Conservation (phyloP, 2,329 filamentous ascomycete species). For the Sphaerostilbella broomeana region DNA sequence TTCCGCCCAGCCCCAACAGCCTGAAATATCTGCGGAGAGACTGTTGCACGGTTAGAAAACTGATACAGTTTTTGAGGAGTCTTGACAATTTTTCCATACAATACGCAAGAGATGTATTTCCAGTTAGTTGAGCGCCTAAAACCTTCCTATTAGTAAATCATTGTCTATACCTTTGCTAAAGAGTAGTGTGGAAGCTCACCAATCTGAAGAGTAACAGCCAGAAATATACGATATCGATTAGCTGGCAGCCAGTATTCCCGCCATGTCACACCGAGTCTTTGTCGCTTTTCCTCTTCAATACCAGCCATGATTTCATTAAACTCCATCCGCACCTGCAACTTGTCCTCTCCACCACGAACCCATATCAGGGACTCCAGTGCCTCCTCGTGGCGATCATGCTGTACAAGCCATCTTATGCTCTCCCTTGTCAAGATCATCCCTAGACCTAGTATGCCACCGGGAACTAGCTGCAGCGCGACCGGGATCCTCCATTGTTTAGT, state of each 20-base stretch:
- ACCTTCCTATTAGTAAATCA: background rate
- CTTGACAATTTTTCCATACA: slow-evolving; percentile 24
- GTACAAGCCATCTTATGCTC: slow-evolving; percentile 41
- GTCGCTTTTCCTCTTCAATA: slow-evolving; percentile 39
- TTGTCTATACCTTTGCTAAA: background rate
- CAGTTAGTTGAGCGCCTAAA: slow-evolving; percentile 38
- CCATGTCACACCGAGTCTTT: slow-evolving; percentile 39
- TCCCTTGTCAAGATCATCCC: slow-evolving; percentile 45
- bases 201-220: slow-evolving; percentile 44
- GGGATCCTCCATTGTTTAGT: slow-evolving; percentile 46
- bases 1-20: slow-evolving; percentile 41
- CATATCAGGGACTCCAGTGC: slow-evolving; percentile 42
- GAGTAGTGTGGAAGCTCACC: slow-evolving; percentile 25
- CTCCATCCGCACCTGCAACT: slow-evolving; percentile 14
- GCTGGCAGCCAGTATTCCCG: slow-evolving; percentile 38
- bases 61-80: background rate
- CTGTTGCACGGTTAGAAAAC: slow-evolving; percentile 16
- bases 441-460: slow-evolving; percentile 38
- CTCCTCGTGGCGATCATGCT: slow-evolving; percentile 38
- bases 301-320: slow-evolving; percentile 38
- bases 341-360: slow-evolving; percentile 41
- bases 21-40: slow-evolving; percentile 45
- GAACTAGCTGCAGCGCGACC: slow-evolving; percentile 40
- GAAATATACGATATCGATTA: slow-evolving; percentile 41
- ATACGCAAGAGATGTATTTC: slow-evolving; percentile 45